These are phyloP conservation scores for Apophysomyces trapeziformis DNA, from an alignment of 371 early-diverging fungal genomes.

Conservation along the genomic window DNA sequence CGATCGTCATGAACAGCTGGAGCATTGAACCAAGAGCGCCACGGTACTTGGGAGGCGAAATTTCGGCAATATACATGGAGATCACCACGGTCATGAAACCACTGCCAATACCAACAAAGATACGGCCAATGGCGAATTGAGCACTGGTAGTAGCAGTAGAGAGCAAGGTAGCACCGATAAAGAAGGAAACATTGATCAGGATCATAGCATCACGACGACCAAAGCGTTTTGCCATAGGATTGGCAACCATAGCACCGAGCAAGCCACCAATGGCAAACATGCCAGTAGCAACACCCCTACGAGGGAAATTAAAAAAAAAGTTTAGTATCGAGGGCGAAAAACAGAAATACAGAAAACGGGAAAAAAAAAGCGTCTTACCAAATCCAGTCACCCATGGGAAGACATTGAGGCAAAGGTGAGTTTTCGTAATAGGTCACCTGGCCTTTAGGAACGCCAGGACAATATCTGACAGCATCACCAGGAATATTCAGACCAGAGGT, in stretches of 20 bases:
- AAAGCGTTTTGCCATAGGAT: slow-evolving; percentile 56
- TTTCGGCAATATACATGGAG: slow-evolving; percentile 82
- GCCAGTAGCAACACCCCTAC: slow-evolving; percentile 67
- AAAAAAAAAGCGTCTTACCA: slow-evolving; percentile 37
- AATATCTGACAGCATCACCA: slow-evolving; percentile 37
- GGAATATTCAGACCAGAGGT: slow-evolving; percentile 52
- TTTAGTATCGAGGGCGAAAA: neutral
- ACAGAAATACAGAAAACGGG: slow-evolving; percentile 14
- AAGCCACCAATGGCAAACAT: slow-evolving; percentile 78
- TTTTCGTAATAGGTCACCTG: slow-evolving; percentile 42
- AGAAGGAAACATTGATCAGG: slow-evolving; percentile 64
- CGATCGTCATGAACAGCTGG: slow-evolving; percentile 82
- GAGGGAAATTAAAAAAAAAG: too few relatives aligned
- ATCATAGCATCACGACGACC: slow-evolving; percentile 76
- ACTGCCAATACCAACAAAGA: slow-evolving; percentile 82
- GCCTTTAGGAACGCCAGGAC: slow-evolving; percentile 42
- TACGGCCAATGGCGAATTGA: slow-evolving; percentile 79
- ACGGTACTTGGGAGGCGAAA: slow-evolving; percentile 73
- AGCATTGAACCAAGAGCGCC: slow-evolving; percentile 76
- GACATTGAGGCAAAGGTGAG: slow-evolving; percentile 45
- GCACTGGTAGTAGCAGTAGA: slow-evolving; percentile 59
- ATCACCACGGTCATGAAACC: slow-evolving; percentile 83
- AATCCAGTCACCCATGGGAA: slow-evolving; percentile 51
- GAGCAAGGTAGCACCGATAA: slow-evolving; percentile 70
- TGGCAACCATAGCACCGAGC: slow-evolving; percentile 68